Evolutionary conservation across 768 basidiomycete genomes (phyloP).

Genomic region (Mycena alexandri): DNA sequence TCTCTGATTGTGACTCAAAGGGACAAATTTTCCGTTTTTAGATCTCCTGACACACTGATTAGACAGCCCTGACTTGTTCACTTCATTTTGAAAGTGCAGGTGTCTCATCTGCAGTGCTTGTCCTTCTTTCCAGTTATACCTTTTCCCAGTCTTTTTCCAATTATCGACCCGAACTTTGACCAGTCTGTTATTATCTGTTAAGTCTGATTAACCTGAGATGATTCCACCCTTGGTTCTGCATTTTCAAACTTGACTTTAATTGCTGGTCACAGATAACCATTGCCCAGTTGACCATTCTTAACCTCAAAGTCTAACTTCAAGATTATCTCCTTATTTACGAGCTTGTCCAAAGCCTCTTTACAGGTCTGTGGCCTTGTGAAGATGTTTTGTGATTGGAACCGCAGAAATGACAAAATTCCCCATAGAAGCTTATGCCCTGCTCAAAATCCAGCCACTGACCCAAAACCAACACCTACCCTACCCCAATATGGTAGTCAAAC

Average conservation of each 20-base stretch:
- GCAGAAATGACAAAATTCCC: not conserved
- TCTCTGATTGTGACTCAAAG: not conserved
- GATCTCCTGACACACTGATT: not conserved
- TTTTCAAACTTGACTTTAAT: too few species aligned
- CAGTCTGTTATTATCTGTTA: not conserved
- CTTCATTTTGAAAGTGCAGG: not conserved
- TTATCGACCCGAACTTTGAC: not conserved
- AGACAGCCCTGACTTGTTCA: conserved; percentile 7
- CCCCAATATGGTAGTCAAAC: not conserved
- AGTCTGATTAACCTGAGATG: conserved; percentile 5
- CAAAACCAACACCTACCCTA: not conserved
- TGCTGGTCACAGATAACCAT: too few species aligned
- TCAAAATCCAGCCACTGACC: not conserved
- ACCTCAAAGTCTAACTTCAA: too few species aligned
- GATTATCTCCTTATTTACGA: too few species aligned
- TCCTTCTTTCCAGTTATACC: too few species aligned
- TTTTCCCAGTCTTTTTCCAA: not conserved
- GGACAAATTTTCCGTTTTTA: not conserved
- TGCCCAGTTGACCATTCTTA: too few species aligned
- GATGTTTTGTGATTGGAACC: not conserved
- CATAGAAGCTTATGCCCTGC: conserved; percentile 7
- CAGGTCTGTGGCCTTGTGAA: too few species aligned
- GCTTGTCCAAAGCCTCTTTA: too few species aligned
- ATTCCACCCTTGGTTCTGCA: too few species aligned
- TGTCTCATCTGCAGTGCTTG: not conserved